Conservation (phyloP, 2,329 filamentous ascomycete genomes). For the Diaporthe citriasiana region DNA sequence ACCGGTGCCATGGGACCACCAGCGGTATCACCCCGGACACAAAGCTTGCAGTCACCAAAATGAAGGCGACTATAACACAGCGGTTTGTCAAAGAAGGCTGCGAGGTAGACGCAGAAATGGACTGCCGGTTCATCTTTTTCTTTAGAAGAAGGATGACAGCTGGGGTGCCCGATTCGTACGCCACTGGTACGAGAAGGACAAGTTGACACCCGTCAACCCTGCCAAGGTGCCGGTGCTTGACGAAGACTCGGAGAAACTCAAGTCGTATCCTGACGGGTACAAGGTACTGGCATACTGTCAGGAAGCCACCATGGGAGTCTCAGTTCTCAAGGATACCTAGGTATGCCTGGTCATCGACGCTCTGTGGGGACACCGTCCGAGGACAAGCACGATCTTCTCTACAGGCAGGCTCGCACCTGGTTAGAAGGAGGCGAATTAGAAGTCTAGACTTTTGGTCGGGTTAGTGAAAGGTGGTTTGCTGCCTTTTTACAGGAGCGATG, state of each 20-base stretch:
- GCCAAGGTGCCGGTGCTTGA: conserved; percentile 57
- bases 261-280: conserved; percentile 59
- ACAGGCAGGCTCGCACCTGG: conserved; percentile 1
- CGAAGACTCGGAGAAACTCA: conserved; percentile 55
- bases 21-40: conserved; percentile 46
- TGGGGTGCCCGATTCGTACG: conserved; percentile 61
- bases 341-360: conserved; percentile 60
- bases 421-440: conserved; percentile 14
- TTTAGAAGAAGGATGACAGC: conserved; percentile 55
- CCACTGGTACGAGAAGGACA: conserved; percentile 68
- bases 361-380: conserved; percentile 43
- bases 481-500: not conserved
- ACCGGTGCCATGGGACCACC: conserved; percentile 5
- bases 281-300: conserved; percentile 61
- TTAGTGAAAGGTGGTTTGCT: not conserved
- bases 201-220: conserved; percentile 61
- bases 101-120: conserved; percentile 61
- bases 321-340: conserved; percentile 57
- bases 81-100: conserved; percentile 57
- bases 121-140: conserved; percentile 63
- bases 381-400: conserved; percentile 21
- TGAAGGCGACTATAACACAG: conserved; percentile 66
- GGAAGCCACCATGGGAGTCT: conserved; percentile 60
- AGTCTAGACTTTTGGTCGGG: not conserved
- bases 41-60: conserved; percentile 60